Conservation (phyloP, 306 rosid genomes). For the Pyrus betulifolia region DNA sequence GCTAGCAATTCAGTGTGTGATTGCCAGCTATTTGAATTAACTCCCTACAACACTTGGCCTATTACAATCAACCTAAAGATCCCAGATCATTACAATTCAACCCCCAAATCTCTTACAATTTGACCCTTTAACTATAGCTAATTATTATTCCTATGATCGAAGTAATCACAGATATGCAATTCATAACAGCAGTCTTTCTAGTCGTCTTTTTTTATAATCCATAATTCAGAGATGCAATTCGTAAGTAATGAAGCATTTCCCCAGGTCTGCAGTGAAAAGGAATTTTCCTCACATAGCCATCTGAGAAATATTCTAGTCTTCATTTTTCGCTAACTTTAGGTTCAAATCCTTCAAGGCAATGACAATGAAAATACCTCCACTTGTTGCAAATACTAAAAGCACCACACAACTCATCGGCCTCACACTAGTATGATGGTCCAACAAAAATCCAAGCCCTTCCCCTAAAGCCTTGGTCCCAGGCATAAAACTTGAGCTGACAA, state of each 20-base stretch:
- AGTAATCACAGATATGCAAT: too few relatives aligned
- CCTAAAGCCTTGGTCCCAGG: neutral
- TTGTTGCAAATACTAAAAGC: neutral
- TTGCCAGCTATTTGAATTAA: too few relatives aligned
- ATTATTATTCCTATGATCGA: too few relatives aligned
- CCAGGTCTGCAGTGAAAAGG: neutral
- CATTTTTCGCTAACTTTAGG: neutral
- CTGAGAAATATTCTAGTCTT: neutral
- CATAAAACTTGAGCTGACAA: neutral
- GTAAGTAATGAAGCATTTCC: too few relatives aligned
- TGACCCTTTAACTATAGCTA: too few relatives aligned
- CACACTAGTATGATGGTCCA: neutral
- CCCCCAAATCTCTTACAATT: too few relatives aligned
- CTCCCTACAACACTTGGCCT: too few relatives aligned
- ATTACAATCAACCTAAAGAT: too few relatives aligned
- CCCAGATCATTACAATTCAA: too few relatives aligned
- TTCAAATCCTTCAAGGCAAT: neutral
- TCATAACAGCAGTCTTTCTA: neutral
- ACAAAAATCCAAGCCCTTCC: neutral
- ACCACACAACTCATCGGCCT: neutral
- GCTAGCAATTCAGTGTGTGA: too few relatives aligned
- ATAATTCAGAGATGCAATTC: neutral
- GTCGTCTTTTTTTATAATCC: neutral
- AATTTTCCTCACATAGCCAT: neutral
- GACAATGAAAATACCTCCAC: accelerated